Evolutionary conservation across 192 early-diverging fungal genomes (phyloP).

Genomic region (Coemansia brasiliensis): DNA sequence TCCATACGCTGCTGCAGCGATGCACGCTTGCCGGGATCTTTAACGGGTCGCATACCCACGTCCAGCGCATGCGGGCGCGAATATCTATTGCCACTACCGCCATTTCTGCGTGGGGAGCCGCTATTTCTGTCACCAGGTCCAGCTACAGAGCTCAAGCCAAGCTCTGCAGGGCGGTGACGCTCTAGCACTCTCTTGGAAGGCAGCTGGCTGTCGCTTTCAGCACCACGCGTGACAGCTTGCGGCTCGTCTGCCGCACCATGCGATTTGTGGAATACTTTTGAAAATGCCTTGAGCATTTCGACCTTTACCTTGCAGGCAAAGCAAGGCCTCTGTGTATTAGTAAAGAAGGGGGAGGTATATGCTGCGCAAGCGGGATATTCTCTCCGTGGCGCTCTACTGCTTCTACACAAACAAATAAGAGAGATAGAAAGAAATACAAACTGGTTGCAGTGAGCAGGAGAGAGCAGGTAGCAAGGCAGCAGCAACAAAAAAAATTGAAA

Average conservation of each 20-base stretch:
- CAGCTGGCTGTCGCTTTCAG: background rate
- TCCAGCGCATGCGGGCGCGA: conserved; percentile 4
- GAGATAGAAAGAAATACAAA: background rate
- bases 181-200: conserved; percentile 17
- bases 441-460: background rate
- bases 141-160: conserved; percentile 5
- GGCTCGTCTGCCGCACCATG: conserved; percentile 29
- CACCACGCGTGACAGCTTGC: background rate
- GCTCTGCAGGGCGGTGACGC: conserved; percentile 20
- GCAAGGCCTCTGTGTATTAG: background rate
- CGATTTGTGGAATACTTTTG: conserved; percentile 53
- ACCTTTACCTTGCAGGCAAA: background rate
- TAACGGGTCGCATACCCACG: conserved; percentile 8
- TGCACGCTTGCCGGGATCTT: conserved; percentile 25
- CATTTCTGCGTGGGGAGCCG: conserved; percentile 8
- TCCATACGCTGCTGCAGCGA: conserved; percentile 40
- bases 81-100: conserved; percentile 1
- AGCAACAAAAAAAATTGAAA: conserved; percentile 5
- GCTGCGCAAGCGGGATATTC: background rate
- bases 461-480: conserved; percentile 4
- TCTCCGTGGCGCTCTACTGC: conserved; percentile 8
- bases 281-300: conserved; percentile 52
- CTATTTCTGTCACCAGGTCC: conserved; percentile 8
- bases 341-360: background rate
- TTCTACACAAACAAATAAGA: background rate